Base-by-base conservation (phyloP, 305 asterid genomes). In the Euphrasia arctica region DNA sequence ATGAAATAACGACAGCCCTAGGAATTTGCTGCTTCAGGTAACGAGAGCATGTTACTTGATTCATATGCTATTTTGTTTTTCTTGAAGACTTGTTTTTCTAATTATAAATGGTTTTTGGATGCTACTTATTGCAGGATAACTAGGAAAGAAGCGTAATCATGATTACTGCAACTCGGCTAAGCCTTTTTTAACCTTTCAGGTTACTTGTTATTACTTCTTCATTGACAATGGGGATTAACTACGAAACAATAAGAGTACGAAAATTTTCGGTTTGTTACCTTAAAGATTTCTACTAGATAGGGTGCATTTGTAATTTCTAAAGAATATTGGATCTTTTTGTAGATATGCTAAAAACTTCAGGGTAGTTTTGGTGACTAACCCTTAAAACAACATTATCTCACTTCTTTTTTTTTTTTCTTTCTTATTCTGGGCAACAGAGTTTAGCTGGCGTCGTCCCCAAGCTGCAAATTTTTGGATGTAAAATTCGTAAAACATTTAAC, bases 1-100 rank as follows among this genome's bases (percentile, higher is more conserved):
- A 86, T 5, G 98, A 91, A 77, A 91, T 91, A 63, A 91, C 98
- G 12, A 69, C 96, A 45, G 98, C 96, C 28, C 80, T 91, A 8
- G 96, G 98, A 69, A 91, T 91, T 68, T 79, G 67, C 67, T 91
- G 98, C 79, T 91, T 91, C 87, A 88, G 97, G 97, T 91, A 69
- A 79, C 57, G 13, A 18, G 8, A 29, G 68, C 58, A 18, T 9
- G 8, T 55, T 50, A 11, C 42, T 49, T 59, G 28, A 31, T 25
- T 41, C 36, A 60, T 36, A 3, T 22, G 22, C 39, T 29, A 18
- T 2, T 41, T n/a, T 13, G n/a, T 9, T 0, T 13, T 45, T 48
- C 54, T 12, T n/a, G 54, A 12, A 2, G 14, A 48, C 14, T 48
- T 48, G 54, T 15, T 48, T n/a, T n/a, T 11, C 9, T 48, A 15